These are phyloP conservation scores for Beauveria brongniartii DNA, from an alignment of 2,329 filamentous ascomycete species.

Conservation along the genomic window DNA sequence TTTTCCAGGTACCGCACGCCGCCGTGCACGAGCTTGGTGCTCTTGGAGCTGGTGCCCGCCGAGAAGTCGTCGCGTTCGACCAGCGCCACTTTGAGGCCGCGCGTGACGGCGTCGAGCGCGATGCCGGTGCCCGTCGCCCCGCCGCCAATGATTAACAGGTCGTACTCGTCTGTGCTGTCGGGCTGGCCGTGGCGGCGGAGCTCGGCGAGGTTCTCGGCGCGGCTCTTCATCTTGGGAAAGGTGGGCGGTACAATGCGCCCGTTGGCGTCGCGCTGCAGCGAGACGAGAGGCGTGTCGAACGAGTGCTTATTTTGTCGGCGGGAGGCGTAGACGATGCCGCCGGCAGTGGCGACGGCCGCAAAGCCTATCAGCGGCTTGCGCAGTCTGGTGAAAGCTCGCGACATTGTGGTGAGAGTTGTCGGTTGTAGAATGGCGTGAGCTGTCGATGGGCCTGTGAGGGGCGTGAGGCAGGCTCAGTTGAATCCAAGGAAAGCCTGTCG, in stretches of 20 bases:
- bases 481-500: background rate
- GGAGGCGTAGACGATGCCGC: slow-evolving; percentile 22
- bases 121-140: slow-evolving; percentile 76
- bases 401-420: slow-evolving; percentile 20
- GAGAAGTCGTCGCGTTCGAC: slow-evolving; percentile 81
- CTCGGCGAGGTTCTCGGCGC: slow-evolving; percentile 32
- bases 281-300: slow-evolving; percentile 25
- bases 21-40: slow-evolving; percentile 79
- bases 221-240: slow-evolving; percentile 27
- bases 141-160: slow-evolving; percentile 70
- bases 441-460: background rate
- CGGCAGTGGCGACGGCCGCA: slow-evolving; percentile 23
- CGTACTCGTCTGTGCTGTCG: slow-evolving; percentile 53
- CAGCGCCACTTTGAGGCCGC: slow-evolving; percentile 70
- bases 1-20: slow-evolving; percentile 82
- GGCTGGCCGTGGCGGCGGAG: slow-evolving; percentile 27
- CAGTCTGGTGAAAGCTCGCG: slow-evolving; percentile 26
- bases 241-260: slow-evolving; percentile 30
- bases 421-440: background rate
- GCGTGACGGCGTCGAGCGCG: slow-evolving; percentile 70
- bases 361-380: slow-evolving; percentile 27
- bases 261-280: slow-evolving; percentile 26
- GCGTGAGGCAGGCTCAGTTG: background rate
- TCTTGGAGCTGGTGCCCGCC: slow-evolving; percentile 76
- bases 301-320: slow-evolving; percentile 21